Evolutionary conservation across 768 basidiomycete genomes (phyloP), one percentile per base, ranked within the genome.

Genomic region (Lentinula sp.): DNA sequence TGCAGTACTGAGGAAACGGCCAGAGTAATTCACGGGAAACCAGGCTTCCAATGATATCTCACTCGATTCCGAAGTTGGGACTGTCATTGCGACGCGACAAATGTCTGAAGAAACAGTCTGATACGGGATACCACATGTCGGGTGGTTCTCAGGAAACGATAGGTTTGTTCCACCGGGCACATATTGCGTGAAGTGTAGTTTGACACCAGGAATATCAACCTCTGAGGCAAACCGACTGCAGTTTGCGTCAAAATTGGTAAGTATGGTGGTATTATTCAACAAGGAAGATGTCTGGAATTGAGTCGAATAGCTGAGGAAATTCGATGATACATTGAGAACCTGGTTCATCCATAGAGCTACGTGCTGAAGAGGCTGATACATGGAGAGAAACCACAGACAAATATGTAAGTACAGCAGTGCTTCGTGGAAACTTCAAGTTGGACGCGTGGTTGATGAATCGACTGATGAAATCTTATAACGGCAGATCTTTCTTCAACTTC

Each of bases 11-110:
- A 64, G 23, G 28, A 64, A 59, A 8, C 63, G 16, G 1, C 63
- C 63, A 40, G 34, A 55, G 51, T 59, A 64, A 6, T 56, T 59
- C 46, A 57, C 34, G 5, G 63, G 63, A 9, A 64, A 57, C 63
- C 63, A 64, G 10, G 63, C 63, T 37, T 64, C 63, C 18, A 52
- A 46, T 40, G 51, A 55, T 11, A 64, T 61, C 5, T 45, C 61
- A 40, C 57, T 59, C 15, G 42, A 54, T n/a, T 34, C 16, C 11
- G 63, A 62, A 9, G 63, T 64, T 46, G 57, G 57, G 43, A 61
- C 58, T 48, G 57, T 32, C 35, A 64, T 56, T 18, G 57, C 43
- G 40, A 64, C 42, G 5, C 63, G 56, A 39, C 65, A 65, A 16
- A 64, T 40, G 23, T 56, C 54, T 13, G 37, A 43, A 56, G 54